These are phyloP conservation scores for Fraxinus greggii DNA, from an alignment of 305 asterid genomes.

Conservation along the genomic window DNA sequence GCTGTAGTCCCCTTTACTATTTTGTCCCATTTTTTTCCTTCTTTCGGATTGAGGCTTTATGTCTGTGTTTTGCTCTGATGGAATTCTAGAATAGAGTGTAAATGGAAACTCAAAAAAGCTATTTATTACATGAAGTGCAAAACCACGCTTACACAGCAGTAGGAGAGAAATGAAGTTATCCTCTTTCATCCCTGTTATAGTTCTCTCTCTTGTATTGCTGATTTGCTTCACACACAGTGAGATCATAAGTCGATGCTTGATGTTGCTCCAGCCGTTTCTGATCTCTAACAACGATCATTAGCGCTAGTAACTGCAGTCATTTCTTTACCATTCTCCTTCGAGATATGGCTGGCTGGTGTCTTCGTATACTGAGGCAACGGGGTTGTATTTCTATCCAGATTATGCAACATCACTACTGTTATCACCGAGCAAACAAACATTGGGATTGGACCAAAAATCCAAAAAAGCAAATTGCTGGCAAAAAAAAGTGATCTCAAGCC, in stretches of 20 bases:
- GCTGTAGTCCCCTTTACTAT: slow-evolving; percentile 9
- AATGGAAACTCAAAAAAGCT: neutral
- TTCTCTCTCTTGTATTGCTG: neutral
- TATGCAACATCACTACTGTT: slow-evolving; percentile 44
- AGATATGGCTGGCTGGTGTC: neutral
- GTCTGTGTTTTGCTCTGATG: neutral
- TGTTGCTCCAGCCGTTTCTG: slow-evolving; percentile 10
- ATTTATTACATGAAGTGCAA: neutral
- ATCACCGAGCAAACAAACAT: slow-evolving; percentile 51
- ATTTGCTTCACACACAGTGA: neutral
- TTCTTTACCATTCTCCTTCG: slow-evolving; percentile 31
- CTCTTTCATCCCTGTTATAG: neutral
- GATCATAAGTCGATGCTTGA: neutral
- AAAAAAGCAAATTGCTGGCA: slow-evolving; percentile 54
- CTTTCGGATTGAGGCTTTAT: neutral
- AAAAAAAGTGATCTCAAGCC: slow-evolving; percentile 57
- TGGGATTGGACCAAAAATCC: slow-evolving; percentile 81
- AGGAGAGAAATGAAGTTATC: neutral
- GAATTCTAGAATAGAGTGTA: neutral
- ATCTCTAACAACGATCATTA: neutral
- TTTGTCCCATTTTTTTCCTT: neutral
- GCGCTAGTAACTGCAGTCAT: slow-evolving; percentile 3
- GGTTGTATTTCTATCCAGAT: slow-evolving; percentile 42
- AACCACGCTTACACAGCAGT: neutral
- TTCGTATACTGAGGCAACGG: slow-evolving; percentile 35